phyloP scores from a whole-genome alignment of 2,329 filamentous ascomycete genomes.

The Venturia nashicola region DNA sequence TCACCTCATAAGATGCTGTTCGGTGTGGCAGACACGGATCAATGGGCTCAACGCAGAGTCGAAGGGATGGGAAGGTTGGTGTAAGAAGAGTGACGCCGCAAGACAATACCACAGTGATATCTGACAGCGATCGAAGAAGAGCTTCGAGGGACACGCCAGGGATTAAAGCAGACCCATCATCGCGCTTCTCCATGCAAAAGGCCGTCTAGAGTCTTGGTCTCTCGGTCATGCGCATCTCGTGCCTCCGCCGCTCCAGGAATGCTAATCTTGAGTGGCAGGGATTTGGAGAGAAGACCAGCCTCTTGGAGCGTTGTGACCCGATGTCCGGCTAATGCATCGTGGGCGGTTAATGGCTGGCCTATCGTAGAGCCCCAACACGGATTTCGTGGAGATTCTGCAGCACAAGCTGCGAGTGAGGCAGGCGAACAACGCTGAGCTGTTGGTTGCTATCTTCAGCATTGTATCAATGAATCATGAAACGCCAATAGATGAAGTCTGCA shows the following conservation, averaged over 20 bases:
- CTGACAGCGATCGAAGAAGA: not conserved
- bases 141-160: not conserved
- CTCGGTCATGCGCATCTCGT: constrained; percentile 1
- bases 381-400: not conserved
- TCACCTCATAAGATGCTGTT: not conserved
- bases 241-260: not conserved
- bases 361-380: not conserved
- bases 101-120: constrained; percentile 1
- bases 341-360: not conserved
- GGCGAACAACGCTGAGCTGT: not conserved
- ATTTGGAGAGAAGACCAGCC: not conserved
- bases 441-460: not conserved
- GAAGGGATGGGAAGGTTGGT: no score
- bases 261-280: not conserved
- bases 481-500: not conserved
- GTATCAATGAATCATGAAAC: not conserved
- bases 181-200: not conserved
- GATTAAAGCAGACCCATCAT: not conserved
- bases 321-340: not conserved
- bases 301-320: not conserved
- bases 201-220: not conserved
- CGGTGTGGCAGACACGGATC: not conserved
- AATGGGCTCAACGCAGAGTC: not conserved
- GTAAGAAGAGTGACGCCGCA: not conserved
- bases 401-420: not conserved